These are phyloP conservation scores for Thelonectria blattea DNA, from an alignment of 2,329 filamentous ascomycete species.

Conservation along the genomic window DNA sequence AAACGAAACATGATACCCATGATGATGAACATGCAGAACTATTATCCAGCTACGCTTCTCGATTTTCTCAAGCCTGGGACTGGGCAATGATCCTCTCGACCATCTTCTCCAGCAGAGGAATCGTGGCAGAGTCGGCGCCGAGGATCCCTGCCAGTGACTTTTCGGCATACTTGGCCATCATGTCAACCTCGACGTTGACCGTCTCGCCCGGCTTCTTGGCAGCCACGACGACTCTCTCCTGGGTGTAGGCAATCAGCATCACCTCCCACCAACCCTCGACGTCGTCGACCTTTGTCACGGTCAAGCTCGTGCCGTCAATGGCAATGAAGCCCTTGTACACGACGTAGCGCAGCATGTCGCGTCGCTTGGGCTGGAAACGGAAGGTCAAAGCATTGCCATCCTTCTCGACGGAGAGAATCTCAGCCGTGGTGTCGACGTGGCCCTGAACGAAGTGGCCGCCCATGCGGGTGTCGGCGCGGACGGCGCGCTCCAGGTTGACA, in stretches of 20 bases:
- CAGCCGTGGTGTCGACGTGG: constrained; percentile 90
- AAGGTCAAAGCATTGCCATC: constrained; percentile 94
- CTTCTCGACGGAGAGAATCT: constrained; percentile 71
- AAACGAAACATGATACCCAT: constrained; percentile 33
- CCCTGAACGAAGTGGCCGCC: constrained; percentile 98
- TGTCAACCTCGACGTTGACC: constrained; percentile 93
- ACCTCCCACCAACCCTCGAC: constrained; percentile 86
- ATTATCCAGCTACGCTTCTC: constrained; percentile 13
- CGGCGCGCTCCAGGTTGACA: constrained; percentile 94
- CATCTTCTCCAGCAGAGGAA: constrained; percentile 71
- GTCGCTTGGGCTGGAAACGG: constrained; percentile 75
- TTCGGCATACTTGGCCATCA: constrained; percentile 84
- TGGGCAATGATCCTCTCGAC: constrained; percentile 77
- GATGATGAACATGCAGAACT: constrained; percentile 16
- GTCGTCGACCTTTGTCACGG: constrained; percentile 86
- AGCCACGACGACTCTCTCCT: constrained; percentile 86
- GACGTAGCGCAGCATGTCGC: constrained; percentile 78
- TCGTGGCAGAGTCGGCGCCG: constrained; percentile 58
- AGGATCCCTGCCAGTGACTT: constrained; percentile 83
- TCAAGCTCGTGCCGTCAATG: constrained; percentile 93
- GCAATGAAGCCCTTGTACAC: constrained; percentile 97
- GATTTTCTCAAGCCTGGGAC: constrained; percentile 45
- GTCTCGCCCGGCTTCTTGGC: constrained; percentile 78
- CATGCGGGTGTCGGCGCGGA: constrained; percentile 91
- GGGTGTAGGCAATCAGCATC: constrained; percentile 97